Percentiles rank a stretch among this genome's conserved stretches.
These are phyloP conservation scores for Diaporthe caulivora DNA, from an alignment of 2,329 filamentous ascomycete genomes.

Conservation along the genomic window DNA sequence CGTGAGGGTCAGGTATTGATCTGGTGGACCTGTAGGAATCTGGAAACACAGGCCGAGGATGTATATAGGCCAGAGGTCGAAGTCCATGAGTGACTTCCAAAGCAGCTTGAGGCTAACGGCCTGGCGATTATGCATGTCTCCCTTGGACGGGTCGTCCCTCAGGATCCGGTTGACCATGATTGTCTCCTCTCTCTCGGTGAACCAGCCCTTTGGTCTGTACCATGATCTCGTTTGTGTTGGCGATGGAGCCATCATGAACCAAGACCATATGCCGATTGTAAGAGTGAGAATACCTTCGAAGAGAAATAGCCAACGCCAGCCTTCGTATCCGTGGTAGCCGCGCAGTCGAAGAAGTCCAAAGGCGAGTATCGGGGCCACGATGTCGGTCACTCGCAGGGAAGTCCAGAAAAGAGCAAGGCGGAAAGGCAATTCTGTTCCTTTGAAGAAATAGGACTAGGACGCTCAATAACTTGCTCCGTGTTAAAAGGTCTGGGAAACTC, in stretches of 20 bases:
- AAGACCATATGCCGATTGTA: slow-evolving; percentile 56
- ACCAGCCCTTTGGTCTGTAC: slow-evolving; percentile 64
- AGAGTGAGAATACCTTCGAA: slow-evolving; percentile 65
- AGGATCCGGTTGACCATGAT: slow-evolving; percentile 70
- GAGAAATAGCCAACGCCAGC: slow-evolving; percentile 62
- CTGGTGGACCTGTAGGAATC: slow-evolving; percentile 60
- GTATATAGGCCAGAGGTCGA: slow-evolving; percentile 70
- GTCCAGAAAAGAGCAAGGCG: slow-evolving; percentile 52
- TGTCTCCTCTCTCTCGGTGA: slow-evolving; percentile 61
- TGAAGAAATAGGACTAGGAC: slow-evolving; percentile 49
- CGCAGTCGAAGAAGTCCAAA: slow-evolving; percentile 51
- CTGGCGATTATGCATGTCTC: slow-evolving; percentile 70
- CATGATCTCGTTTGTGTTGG: slow-evolving; percentile 57
- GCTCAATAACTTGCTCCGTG: not conserved
- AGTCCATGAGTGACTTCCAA: slow-evolving; percentile 64
- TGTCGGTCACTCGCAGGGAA: slow-evolving; percentile 47
- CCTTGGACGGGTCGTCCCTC: slow-evolving; percentile 69
- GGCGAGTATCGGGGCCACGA: slow-evolving; percentile 50
- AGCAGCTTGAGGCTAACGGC: slow-evolving; percentile 60
- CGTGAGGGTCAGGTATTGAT: slow-evolving; percentile 65
- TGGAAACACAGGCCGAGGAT: slow-evolving; percentile 60
- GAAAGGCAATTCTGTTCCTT: slow-evolving; percentile 48
- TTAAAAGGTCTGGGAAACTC: not conserved
- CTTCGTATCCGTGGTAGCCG: slow-evolving; percentile 48
- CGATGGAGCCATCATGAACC: slow-evolving; percentile 60